A percentile compares a stretch with the other conserved stretches of the same genome.
phyloP scores from a whole-genome alignment of 2,329 filamentous ascomycete genomes.

The Calonectria multiphialidica region DNA sequence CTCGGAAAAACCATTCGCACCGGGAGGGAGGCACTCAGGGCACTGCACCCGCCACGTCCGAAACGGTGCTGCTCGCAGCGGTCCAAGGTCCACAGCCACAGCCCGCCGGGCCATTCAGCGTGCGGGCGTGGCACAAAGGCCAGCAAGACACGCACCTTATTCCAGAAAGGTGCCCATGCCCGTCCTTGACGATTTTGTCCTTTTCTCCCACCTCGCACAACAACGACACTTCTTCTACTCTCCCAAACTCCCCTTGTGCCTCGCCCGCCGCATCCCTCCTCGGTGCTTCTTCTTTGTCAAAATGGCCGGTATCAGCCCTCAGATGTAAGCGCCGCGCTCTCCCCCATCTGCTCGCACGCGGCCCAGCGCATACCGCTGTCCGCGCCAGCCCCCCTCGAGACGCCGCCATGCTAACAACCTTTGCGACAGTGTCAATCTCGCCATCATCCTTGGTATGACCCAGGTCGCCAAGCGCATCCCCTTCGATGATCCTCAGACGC shows the following conservation, averaged over 20 bases:
- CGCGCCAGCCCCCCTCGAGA: slow-evolving; percentile 26
- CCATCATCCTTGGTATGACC: slow-evolving; percentile 98
- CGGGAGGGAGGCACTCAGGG: no score
- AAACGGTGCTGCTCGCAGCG: not conserved
- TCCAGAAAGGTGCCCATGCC: slow-evolving; percentile 26
- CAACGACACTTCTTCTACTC: slow-evolving; percentile 15
- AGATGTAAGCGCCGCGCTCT: slow-evolving; percentile 65
- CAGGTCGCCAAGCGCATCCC: slow-evolving; percentile 96
- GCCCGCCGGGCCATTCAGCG: slow-evolving; percentile 14
- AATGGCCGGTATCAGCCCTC: slow-evolving; percentile 73
- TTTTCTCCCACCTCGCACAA: slow-evolving; percentile 24
- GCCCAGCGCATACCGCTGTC: slow-evolving; percentile 21
- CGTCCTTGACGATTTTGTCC: slow-evolving; percentile 33
- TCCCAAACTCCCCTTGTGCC: slow-evolving; percentile 8
- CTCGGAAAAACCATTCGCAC: slow-evolving; percentile 35
- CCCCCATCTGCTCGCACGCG: slow-evolving; percentile 15
- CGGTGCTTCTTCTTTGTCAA: slow-evolving; percentile 46
- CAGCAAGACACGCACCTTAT: slow-evolving; percentile 40
- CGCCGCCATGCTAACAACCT: slow-evolving; percentile 38
- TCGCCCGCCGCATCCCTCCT: slow-evolving; percentile 16
- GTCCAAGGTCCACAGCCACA: slow-evolving; percentile 22
- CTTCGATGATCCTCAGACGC: slow-evolving; percentile 82
- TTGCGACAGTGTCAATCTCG: slow-evolving; percentile 81
- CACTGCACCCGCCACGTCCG: slow-evolving; percentile 9
- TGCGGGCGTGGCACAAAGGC: slow-evolving; percentile 35